A percentile compares a stretch with the other conserved stretches of the same genome.
Conservation (phyloP, 345 rosid genomes). For the Laguncularia racemosa region DNA sequence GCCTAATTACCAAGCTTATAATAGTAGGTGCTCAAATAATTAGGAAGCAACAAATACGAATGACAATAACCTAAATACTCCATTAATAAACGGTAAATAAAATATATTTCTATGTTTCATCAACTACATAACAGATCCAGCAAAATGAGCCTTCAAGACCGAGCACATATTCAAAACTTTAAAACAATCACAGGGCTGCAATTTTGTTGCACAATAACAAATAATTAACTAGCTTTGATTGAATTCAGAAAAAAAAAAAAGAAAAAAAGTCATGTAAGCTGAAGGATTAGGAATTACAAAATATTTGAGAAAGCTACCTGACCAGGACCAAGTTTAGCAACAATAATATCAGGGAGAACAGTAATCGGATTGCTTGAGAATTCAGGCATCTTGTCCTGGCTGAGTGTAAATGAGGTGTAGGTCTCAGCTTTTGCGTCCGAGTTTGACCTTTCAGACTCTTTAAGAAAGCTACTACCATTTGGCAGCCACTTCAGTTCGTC, state of each 20-base stretch:
- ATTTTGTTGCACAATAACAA: not conserved
- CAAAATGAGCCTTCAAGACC: too few relatives aligned
- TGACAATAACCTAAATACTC: too few relatives aligned
- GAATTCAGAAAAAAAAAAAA: not conserved
- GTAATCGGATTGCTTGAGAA: slow-evolving; percentile 47
- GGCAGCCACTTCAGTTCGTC: slow-evolving; percentile 75
- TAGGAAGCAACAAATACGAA: too few relatives aligned
- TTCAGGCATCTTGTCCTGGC: slow-evolving; percentile 58
- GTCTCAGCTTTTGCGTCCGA: slow-evolving; percentile 51
- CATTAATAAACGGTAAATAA: not conserved
- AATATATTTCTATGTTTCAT: not conserved
- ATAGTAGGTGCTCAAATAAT: not conserved
- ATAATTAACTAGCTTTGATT: not conserved
- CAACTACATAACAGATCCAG: too few relatives aligned
- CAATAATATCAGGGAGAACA: slow-evolving; percentile 41
- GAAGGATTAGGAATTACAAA: not conserved
- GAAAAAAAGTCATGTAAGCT: not conserved
- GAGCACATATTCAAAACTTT: too few relatives aligned
- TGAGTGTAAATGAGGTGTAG: slow-evolving; percentile 56
- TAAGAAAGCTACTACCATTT: slow-evolving; percentile 66
- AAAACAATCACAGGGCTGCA: too few relatives aligned
- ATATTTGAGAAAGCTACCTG: slow-evolving; percentile 37
- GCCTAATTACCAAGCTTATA: not conserved
- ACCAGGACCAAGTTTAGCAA: slow-evolving; percentile 80
- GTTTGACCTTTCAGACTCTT: slow-evolving; percentile 40